These are phyloP conservation scores for Physcomitrellopsis africana DNA, from an alignment of 225 moss, liverwort and hornwort genomes.

Conservation along the genomic window DNA sequence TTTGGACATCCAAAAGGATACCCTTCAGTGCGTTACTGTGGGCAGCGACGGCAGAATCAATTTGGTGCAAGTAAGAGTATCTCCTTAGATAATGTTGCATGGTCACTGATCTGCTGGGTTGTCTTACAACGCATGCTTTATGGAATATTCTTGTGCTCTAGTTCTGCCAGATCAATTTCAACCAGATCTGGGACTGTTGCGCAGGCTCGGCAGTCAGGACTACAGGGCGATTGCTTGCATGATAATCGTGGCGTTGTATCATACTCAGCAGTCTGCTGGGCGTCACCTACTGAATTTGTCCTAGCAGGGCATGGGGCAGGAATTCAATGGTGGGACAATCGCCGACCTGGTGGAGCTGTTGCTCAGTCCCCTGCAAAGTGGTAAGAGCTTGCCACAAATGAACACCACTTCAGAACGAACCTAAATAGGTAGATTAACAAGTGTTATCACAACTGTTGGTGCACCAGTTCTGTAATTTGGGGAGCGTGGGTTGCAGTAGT, in stretches of 20 bases:
- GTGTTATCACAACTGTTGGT: not conserved
- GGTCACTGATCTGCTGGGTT: not conserved
- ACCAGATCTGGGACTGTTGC: not conserved
- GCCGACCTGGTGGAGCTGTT: slow-evolving; percentile 85
- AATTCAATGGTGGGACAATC: slow-evolving; percentile 97
- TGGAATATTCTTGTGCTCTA: no score
- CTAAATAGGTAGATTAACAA: slow-evolving; percentile 12
- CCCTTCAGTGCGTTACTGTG: slow-evolving; percentile 79
- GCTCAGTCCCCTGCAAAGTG: slow-evolving; percentile 92
- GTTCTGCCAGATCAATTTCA: not conserved
- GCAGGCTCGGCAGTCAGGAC: slow-evolving; percentile 70
- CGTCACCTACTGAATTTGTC: slow-evolving; percentile 88
- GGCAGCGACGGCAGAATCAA: slow-evolving; percentile 89
- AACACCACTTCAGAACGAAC: not conserved
- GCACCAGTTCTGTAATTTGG: not conserved
- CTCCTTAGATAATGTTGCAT: not conserved
- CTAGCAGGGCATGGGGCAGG: slow-evolving; percentile 85
- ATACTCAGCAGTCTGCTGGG: slow-evolving; percentile 86
- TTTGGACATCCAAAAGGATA: slow-evolving; percentile 77
- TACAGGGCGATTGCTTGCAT: slow-evolving; percentile 73
- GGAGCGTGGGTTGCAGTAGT: slow-evolving; percentile 14
- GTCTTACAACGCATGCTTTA: not conserved
- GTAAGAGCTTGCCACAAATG: slow-evolving; percentile 41
- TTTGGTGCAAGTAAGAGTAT: slow-evolving; percentile 61
- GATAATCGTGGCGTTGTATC: slow-evolving; percentile 89